Percentiles rank a stretch among this genome's conserved stretches.
Conservation (phyloP, 2,329 filamentous ascomycete genomes). For the Metarhizium robertsii region DNA sequence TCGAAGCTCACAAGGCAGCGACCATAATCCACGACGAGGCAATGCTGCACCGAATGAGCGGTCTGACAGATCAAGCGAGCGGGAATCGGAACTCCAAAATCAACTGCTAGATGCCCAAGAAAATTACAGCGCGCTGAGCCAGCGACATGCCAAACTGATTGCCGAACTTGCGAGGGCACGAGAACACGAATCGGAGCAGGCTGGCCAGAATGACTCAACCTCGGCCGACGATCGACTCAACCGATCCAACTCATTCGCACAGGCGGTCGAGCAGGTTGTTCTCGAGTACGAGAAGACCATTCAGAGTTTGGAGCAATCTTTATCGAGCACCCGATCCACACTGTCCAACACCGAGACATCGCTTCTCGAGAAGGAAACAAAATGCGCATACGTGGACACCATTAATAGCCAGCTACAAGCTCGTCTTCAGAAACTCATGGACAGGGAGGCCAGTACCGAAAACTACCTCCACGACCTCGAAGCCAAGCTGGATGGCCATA, state of each 20-base stretch:
- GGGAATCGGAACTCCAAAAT: conserved; percentile 85
- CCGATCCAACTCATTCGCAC: conserved; percentile 89
- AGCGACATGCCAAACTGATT: conserved; percentile 91
- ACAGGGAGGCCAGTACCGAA: conserved; percentile 86
- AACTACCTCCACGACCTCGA: conserved; percentile 89
- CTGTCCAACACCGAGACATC: conserved; percentile 78
- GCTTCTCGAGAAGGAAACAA: conserved; percentile 86
- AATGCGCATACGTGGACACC: conserved; percentile 85
- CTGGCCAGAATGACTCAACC: conserved; percentile 43
- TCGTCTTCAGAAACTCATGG: conserved; percentile 84
- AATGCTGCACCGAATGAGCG: conserved; percentile 54
- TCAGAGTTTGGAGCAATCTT: conserved; percentile 80
- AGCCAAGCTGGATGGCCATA: conserved; percentile 79
- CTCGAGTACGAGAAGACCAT: conserved; percentile 99
- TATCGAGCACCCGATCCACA: conserved; percentile 78
- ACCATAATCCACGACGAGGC: conserved; percentile 44
- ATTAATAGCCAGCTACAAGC: conserved; percentile 83
- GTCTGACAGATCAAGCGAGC: conserved; percentile 69
- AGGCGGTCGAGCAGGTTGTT: conserved; percentile 92
- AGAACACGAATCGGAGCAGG: conserved; percentile 55
- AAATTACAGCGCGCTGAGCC: conserved; percentile 83
- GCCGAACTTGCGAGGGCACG: conserved; percentile 83
- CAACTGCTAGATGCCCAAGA: conserved; percentile 88
- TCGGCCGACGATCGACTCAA: conserved; percentile 80
- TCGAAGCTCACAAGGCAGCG: conserved; percentile 62